Evolutionary conservation across 345 rosid genomes (phyloP), one percentile per base, ranked within the genome.

Genomic region (Linum usitatissimum): DNA sequence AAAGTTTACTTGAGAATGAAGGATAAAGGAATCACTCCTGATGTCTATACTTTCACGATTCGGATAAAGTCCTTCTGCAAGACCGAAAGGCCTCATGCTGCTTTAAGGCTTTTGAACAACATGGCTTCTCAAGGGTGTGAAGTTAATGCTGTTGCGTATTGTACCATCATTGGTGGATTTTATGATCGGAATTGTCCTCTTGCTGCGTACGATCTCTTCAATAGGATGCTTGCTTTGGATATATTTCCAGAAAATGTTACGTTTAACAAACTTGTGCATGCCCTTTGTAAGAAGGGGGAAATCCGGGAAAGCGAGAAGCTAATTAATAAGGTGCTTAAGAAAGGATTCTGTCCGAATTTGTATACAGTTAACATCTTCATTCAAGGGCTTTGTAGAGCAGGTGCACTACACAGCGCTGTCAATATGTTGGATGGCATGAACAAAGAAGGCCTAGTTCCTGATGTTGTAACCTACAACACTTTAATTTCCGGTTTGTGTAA

Each of bases 51-150:
- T 4, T 87, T 83, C 70, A 87, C 96, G 0, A 78, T 87, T 69
- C 74, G 97, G 84, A 87, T 90, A 58, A 92, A 92, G 84, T 79
- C 97, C 3, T 92, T 92, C 71, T 90, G 96, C 12, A 82, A 71
- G 75, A 86, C 94, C 6, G 76, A 69, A 69, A 76, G 99, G 77
- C 88, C 94, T 68, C 81, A 74, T 45, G 90, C 90, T 63, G 96
- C 93, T 63, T 63, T 87, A 66, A 85, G 97, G 82, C 91, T 92
- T 57, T 87, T 89, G 53, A 76, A 73, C 34, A 92, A 77, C 75
- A 87, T 89, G 86, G 70, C 84, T 65, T 81, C 78, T 59, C 96
- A 80, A 48, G 98, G 93, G 8, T 89, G 86, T 69, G 82, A 85
- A 69, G 60, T 69, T 57, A 92, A 87, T 78, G 86, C 78, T 18